Evolutionary conservation across 352 stramenopile genomes (phyloP).

Genomic region (Globisporangium echinulatum): DNA sequence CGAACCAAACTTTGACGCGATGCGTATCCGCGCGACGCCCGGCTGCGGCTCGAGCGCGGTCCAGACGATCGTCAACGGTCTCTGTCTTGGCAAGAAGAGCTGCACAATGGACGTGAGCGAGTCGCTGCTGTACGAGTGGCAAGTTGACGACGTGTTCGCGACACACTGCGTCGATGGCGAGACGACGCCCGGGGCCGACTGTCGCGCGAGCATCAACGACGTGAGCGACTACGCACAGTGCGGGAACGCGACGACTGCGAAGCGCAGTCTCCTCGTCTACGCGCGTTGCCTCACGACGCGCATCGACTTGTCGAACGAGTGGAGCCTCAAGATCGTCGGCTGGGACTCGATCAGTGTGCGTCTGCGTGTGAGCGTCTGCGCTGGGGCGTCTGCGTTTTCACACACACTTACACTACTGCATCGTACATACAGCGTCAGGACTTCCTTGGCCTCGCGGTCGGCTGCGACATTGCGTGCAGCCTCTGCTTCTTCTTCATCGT

Average conservation of each 20-base stretch:
- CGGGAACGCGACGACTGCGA: constrained; percentile 3
- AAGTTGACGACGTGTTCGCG: constrained; percentile 28
- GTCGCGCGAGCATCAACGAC: constrained; percentile 39
- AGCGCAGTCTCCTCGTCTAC: constrained; percentile 59
- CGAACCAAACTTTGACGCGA: constrained; percentile 37
- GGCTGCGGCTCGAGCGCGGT: constrained; percentile 37
- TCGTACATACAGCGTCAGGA: constrained; percentile 26
- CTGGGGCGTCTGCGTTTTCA: not conserved
- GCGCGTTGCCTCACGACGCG: constrained; percentile 70
- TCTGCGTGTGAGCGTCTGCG: not conserved
- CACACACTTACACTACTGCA: too few species aligned
- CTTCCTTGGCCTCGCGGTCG: constrained; percentile 63
- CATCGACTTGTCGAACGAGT: constrained; percentile 65
- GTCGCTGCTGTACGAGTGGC: constrained; percentile 47
- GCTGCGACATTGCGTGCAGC: constrained; percentile 62
- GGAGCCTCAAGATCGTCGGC: constrained; percentile 71
- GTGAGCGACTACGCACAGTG: constrained; percentile 57
- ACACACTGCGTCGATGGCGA: constrained; percentile 30
- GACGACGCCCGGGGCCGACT: constrained; percentile 27
- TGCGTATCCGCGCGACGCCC: constrained; percentile 38
- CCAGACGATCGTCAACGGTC: constrained; percentile 60
- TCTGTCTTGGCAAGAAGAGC: constrained; percentile 64
- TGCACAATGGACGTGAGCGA: constrained; percentile 67
- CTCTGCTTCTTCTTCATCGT: constrained; percentile 61
- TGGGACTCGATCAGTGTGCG: constrained; percentile 74